Conservation (phyloP, 148 eudicot species). For the Spergularia marina region DNA sequence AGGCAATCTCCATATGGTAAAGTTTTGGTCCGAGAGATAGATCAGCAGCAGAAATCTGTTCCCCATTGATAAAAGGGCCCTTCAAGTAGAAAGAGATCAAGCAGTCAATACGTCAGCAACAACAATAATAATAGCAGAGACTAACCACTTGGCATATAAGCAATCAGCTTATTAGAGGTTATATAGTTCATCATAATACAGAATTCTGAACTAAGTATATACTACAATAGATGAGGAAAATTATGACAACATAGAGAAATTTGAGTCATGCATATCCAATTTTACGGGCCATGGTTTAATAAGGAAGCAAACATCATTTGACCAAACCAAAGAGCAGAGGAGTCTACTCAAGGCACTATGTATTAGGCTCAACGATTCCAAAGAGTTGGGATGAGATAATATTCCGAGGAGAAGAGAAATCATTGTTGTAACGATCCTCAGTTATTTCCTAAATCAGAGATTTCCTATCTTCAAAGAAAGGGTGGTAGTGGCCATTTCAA, state of each 20-base stretch:
- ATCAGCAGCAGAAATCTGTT: slow-evolving; percentile 70
- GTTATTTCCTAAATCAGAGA: neutral
- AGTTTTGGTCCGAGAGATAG: slow-evolving; percentile 92
- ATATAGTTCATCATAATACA: neutral
- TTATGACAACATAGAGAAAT: neutral
- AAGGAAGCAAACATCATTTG: too few species aligned
- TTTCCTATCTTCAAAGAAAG: neutral
- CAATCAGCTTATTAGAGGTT: neutral
- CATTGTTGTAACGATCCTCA: neutral
- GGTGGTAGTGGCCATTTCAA: neutral
- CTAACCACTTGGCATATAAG: neutral
- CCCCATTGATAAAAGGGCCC: slow-evolving; percentile 92
- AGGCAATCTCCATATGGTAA: slow-evolving; percentile 77
- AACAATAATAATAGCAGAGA: neutral
- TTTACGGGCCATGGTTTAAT: too few species aligned
- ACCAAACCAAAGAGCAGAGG: too few species aligned
- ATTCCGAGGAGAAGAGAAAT: neutral
- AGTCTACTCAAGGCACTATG: too few species aligned
- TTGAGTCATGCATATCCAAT: neutral
- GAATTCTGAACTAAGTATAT: neutral
- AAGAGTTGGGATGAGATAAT: too few species aligned
- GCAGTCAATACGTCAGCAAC: neutral
- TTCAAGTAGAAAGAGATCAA: slow-evolving; percentile 31
- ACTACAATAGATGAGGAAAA: neutral
- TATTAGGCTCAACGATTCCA: too few species aligned